phyloP scores from a whole-genome alignment of 352 stramenopile genomes.

The Globisporangium polare region DNA sequence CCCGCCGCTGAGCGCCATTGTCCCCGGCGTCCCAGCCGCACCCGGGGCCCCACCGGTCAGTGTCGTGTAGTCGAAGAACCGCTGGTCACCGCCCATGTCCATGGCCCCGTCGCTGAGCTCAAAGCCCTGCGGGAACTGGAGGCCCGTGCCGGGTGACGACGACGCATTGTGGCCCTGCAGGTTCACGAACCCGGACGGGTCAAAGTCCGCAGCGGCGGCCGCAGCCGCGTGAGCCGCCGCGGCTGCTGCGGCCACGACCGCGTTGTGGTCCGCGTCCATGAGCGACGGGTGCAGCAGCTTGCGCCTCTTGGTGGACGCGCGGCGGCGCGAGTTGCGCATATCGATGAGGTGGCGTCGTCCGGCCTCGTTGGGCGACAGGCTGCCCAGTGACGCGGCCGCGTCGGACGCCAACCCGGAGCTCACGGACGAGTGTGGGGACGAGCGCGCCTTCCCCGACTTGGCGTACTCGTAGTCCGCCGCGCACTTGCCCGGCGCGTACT shows the following conservation, averaged over 20 bases:
- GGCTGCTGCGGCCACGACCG: constrained; percentile 7
- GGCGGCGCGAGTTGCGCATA: constrained; percentile 44
- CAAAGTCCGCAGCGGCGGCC: constrained; percentile 38
- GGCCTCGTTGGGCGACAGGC: constrained; percentile 40
- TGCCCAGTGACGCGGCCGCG: constrained; percentile 25
- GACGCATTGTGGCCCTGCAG: constrained; percentile 23
- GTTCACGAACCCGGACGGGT: constrained; percentile 60
- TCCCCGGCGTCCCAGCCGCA: background rate
- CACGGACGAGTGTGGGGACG: constrained; percentile 10
- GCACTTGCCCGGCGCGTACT: constrained; percentile 70
- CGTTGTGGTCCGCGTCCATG: constrained; percentile 25
- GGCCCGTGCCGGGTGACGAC: constrained; percentile 18
- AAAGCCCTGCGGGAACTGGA: constrained; percentile 58
- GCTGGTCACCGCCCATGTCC: constrained; percentile 43
- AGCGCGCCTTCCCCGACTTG: constrained; percentile 12
- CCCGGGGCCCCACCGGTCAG: constrained; percentile 10
- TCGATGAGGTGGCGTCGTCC: constrained; percentile 54
- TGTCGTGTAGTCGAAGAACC: constrained; percentile 52
- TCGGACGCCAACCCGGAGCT: constrained; percentile 16
- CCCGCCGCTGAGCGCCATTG: background rate
- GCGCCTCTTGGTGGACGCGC: constrained; percentile 37
- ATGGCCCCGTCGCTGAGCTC: constrained; percentile 44
- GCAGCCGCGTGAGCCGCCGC: constrained; percentile 3
- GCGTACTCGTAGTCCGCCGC: constrained; percentile 69
- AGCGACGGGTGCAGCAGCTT: constrained; percentile 35